A percentile compares a stretch with the other conserved stretches of the same genome.
Evolutionary conservation across 495 filamentous ascomycete genomes (phyloP).

Genomic region (Terfezia boudieri): DNA sequence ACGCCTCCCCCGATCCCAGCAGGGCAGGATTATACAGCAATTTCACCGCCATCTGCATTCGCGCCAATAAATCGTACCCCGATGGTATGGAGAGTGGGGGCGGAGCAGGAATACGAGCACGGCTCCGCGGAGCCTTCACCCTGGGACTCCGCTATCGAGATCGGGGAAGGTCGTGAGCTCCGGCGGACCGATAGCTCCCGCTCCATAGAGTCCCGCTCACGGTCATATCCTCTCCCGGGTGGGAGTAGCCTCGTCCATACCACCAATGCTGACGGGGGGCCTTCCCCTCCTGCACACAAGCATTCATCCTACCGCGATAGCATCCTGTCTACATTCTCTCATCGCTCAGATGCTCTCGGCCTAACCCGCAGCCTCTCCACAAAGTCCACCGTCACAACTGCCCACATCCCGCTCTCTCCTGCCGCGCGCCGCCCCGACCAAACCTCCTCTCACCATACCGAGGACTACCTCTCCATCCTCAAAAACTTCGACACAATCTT

Average conservation of each 20-base stretch:
- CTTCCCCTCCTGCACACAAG: not conserved
- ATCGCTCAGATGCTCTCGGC: too few species aligned
- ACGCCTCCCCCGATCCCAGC: slow-evolving; percentile 2
- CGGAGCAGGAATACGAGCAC: not conserved
- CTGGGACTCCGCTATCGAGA: slow-evolving; percentile 9
- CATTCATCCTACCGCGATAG: not conserved
- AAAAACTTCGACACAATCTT: slow-evolving; percentile 75
- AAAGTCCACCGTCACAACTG: not conserved
- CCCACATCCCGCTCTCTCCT: not conserved
- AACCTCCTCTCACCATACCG: slow-evolving; percentile 14
- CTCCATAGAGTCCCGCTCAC: not conserved
- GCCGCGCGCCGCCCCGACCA: not conserved
- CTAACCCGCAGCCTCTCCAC: not conserved
- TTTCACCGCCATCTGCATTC: too few species aligned
- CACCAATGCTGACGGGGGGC: too few species aligned
- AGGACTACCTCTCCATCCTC: slow-evolving; percentile 67
- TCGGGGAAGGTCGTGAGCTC: slow-evolving; percentile 7
- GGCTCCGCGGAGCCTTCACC: slow-evolving; percentile 1
- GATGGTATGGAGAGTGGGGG: too few species aligned
- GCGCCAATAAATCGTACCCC: too few species aligned
- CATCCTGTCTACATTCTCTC: not conserved
- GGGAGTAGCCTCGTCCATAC: too few species aligned
- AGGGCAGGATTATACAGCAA: not conserved
- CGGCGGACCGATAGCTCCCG: not conserved
- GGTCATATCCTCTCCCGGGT: too few species aligned